Conservation (phyloP, 495 filamentous ascomycete species). For the Talaromyces nanjingensis region DNA sequence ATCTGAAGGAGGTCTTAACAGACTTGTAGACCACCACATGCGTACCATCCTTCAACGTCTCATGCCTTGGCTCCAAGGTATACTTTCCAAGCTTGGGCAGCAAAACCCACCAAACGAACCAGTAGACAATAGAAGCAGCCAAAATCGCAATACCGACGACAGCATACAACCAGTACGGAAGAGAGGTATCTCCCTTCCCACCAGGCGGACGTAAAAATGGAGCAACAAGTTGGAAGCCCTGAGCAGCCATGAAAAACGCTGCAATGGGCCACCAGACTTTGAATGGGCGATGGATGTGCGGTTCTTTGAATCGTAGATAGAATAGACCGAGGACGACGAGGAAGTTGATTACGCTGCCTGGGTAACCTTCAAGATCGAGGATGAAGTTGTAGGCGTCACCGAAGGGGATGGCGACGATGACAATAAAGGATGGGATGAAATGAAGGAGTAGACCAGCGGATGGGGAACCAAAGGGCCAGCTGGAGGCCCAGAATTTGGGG, state of each 20-base stretch:
- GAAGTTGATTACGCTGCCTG: conserved; percentile 50
- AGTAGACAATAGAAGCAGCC: conserved; percentile 23
- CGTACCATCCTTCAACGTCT: conserved; percentile 15
- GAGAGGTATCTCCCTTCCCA: conserved; percentile 26
- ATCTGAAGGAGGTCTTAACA: not conserved
- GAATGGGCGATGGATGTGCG: conserved; percentile 53
- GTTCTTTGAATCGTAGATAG: conserved; percentile 48
- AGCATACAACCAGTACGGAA: conserved; percentile 33
- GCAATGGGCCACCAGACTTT: conserved; percentile 46
- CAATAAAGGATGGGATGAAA: conserved; percentile 55
- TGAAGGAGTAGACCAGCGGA: conserved; percentile 55
- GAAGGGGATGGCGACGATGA: conserved; percentile 54
- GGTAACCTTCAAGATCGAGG: conserved; percentile 61
- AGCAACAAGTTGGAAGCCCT: conserved; percentile 29
- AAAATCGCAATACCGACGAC: conserved; percentile 29
- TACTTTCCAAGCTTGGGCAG: conserved; percentile 23
- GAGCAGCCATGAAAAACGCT: conserved; percentile 28
- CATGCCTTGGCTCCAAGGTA: conserved; percentile 13
- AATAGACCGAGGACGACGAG: conserved; percentile 52
- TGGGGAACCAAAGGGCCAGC: conserved; percentile 57
- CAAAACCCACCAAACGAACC: conserved; percentile 25
- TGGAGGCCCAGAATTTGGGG: conserved; percentile 51
- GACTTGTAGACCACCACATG: conserved; percentile 16
- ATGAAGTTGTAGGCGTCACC: conserved; percentile 62
- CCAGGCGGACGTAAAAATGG: conserved; percentile 30